Evolutionary conservation across 495 filamentous ascomycete species (phyloP).

Genomic region (Hyaloscypha bicolor): DNA sequence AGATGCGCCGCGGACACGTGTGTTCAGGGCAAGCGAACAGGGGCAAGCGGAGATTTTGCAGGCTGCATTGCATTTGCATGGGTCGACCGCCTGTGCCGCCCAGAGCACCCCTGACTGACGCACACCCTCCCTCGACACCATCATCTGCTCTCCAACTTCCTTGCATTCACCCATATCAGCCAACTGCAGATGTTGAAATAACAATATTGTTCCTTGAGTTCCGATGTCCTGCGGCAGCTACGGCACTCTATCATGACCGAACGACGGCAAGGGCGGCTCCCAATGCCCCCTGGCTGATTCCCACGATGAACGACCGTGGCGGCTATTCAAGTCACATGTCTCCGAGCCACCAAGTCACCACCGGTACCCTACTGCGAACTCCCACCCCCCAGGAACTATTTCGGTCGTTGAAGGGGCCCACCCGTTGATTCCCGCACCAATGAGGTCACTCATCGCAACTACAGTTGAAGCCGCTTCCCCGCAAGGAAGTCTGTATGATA

Average conservation of each 20-base stretch:
- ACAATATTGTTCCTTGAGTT: background rate
- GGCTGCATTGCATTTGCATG: background rate
- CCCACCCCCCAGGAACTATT: background rate
- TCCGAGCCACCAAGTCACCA: background rate
- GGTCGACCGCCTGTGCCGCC: background rate
- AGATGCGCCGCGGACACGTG: background rate
- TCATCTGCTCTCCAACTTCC: background rate
- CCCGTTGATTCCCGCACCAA: too few relatives aligned
- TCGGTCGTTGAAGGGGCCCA: background rate
- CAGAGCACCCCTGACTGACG: background rate
- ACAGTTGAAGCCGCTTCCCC: background rate
- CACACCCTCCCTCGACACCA: background rate
- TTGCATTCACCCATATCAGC: constrained; percentile 7
- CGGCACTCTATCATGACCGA: background rate
- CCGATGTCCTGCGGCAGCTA: background rate
- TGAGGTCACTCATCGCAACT: background rate
- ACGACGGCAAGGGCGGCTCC: background rate
- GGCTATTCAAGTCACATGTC: background rate
- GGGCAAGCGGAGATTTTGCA: background rate
- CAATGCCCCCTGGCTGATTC: background rate
- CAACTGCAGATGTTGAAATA: background rate
- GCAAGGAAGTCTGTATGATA: background rate
- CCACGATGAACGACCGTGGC: background rate
- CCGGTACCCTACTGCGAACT: background rate
- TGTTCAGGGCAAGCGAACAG: background rate